A percentile compares a stretch with the other conserved stretches of the same genome.
These are phyloP conservation scores for Hamamelis virginiana DNA, from an alignment of 164 flowering plant genomes.

Conservation along the genomic window DNA sequence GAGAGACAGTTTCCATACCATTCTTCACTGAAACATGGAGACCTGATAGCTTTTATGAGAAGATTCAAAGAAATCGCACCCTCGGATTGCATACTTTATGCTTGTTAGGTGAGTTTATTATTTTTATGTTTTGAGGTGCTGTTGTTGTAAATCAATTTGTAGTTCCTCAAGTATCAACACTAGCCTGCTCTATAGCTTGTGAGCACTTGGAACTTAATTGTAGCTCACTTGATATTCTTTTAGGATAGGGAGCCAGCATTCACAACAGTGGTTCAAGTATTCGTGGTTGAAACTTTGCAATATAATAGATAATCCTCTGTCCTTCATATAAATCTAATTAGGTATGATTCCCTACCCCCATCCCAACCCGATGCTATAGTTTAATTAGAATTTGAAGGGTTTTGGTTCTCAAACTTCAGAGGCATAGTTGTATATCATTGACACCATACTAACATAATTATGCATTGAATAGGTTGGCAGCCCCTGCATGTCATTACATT, in stretches of 20 bases:
- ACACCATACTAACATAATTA: too few relatives aligned
- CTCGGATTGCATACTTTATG: slow-evolving; percentile 92
- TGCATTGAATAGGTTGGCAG: too few relatives aligned
- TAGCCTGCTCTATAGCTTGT: too few relatives aligned
- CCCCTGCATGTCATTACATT: too few relatives aligned
- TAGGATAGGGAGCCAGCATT: neutral
- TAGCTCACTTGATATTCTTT: too few relatives aligned
- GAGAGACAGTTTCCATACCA: slow-evolving; percentile 91
- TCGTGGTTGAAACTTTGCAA: neutral
- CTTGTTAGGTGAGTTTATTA: slow-evolving; percentile 62
- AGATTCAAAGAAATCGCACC: slow-evolving; percentile 60
- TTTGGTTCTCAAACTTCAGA: too few relatives aligned
- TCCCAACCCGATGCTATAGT: too few relatives aligned
- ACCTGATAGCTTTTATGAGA: slow-evolving; percentile 93
- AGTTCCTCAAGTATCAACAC: neutral
- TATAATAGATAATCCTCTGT: neutral
- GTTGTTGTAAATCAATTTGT: neutral
- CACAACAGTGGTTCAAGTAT: neutral
- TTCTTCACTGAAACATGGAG: slow-evolving; percentile 94
- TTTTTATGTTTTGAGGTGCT: neutral
- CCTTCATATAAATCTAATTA: too few relatives aligned
- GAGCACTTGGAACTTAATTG: neutral
- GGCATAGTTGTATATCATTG: too few relatives aligned
- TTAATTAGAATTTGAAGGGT: too few relatives aligned
- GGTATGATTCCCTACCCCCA: too few relatives aligned